Evolutionary conservation across 805 yeast genomes (phyloP), one percentile per base, ranked within the genome.

Genomic region (Kazachstania bromeliacearum): DNA sequence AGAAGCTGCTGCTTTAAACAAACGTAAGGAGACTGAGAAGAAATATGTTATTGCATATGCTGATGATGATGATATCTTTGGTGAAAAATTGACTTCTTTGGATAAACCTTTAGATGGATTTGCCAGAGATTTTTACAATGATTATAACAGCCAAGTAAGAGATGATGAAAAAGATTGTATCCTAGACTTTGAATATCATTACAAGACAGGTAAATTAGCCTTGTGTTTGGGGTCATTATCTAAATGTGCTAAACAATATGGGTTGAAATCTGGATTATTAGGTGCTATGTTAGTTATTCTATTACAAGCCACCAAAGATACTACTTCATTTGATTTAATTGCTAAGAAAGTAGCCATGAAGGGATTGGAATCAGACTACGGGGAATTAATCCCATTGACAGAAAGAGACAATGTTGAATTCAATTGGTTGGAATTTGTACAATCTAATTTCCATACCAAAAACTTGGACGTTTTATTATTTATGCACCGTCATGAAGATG

Each of bases 21-120:
- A 73, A 55, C 71, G 72, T 45, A 66, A 68, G 43, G 79, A 73
- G 21, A 71, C 70, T 21, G 71, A 79, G 40, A 66, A 70, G 32
- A 60, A 66, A 3, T 59, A 62, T 36, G 51, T 65, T 12, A 43
- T 55, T 18, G 68, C 70, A 1, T 62, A 59, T 27, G 36, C 55
- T 16, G 67, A 68, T 13, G 88, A 81, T 60, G 67, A 56, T 2
- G 88, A 81, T 61, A 69, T 75, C 2, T 68, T 77, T 43, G 89
- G 85, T 23, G 66, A 67, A 19, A 59, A 62, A 26, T 51, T 68
- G 26, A 44, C 57, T 43, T 31, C 48, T 3, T 48, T 60, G 23
- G 48, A 62, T 27, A 52, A 63, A 13, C 66, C 77, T 34, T 46
- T 77, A 33, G 67, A 63, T 6, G 58, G 60, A 10, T 66, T 79